These are phyloP conservation scores for Dendrocalamus sinicus DNA, from an alignment of 176 grass and related monocot genomes.

Conservation along the genomic window DNA sequence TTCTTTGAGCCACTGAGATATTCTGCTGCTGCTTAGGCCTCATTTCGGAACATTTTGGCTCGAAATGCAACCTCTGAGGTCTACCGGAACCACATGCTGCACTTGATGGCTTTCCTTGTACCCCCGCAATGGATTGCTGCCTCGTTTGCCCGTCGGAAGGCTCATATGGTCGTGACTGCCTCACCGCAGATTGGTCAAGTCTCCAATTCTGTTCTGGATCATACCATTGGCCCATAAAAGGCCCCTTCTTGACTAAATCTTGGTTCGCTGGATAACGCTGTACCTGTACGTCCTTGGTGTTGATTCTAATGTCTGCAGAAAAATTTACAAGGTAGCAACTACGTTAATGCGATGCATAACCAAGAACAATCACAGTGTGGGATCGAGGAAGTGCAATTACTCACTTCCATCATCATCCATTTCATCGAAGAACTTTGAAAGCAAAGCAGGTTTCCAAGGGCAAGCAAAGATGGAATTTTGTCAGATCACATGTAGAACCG, in stretches of 20 bases:
- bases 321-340: not conserved
- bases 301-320: slow-evolving; percentile 46
- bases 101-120: slow-evolving; percentile 36
- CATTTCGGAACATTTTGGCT: not conserved
- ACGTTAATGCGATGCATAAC: slow-evolving; percentile 3
- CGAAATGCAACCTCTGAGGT: slow-evolving; percentile 36
- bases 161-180: slow-evolving; percentile 31
- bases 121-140: slow-evolving; percentile 12
- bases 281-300: slow-evolving; percentile 26
- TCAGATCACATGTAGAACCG: slow-evolving; percentile 34
- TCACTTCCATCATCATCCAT: slow-evolving; percentile 87
- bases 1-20: slow-evolving; percentile 36
- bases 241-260: slow-evolving; percentile 31
- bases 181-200: slow-evolving; percentile 43
- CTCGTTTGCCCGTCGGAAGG: slow-evolving; percentile 26
- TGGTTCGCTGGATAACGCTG: slow-evolving; percentile 25
- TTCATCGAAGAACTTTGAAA: slow-evolving; percentile 70
- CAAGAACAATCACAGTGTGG: not conserved
- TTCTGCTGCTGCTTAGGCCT: slow-evolving; percentile 9
- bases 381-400: slow-evolving; percentile 38
- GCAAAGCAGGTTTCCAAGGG: slow-evolving; percentile 31
- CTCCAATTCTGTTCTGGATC: slow-evolving; percentile 55
- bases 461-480: slow-evolving; percentile 33
- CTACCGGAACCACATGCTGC: slow-evolving; percentile 44
- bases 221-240: slow-evolving; percentile 29